Evolutionary conservation across 139 green algal species (phyloP).

Genomic region (Trebouxia sp.): DNA sequence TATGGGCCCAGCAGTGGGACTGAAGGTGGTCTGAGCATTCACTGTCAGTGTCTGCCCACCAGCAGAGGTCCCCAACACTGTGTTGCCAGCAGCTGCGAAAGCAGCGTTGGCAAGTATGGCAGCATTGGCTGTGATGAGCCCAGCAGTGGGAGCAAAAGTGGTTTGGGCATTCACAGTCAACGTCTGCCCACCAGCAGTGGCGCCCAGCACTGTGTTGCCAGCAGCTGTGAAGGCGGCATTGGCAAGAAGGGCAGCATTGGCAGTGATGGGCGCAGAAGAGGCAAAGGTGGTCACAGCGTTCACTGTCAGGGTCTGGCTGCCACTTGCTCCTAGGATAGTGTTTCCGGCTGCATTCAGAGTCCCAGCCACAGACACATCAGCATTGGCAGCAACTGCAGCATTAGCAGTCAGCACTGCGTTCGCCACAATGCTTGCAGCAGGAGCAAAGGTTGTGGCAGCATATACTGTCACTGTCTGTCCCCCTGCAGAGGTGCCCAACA

Average conservation of each 20-base stretch:
- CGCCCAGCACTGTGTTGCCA: slow-evolving; percentile 2
- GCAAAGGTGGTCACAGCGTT: slow-evolving; percentile 24
- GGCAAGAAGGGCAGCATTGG: background rate
- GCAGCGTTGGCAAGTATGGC: background rate
- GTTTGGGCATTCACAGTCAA: background rate
- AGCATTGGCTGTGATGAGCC: slow-evolving; percentile 5
- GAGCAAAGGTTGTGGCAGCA: too few species aligned
- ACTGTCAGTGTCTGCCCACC: background rate
- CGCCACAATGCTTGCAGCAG: too few species aligned
- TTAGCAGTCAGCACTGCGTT: too few species aligned
- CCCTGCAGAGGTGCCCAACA: background rate
- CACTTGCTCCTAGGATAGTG: background rate
- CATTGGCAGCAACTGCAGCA: too few species aligned
- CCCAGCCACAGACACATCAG: too few species aligned
- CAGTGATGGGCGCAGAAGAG: background rate
- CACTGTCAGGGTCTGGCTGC: slow-evolving; percentile 11
- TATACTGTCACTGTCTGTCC: too few species aligned
- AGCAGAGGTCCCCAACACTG: background rate
- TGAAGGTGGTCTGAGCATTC: slow-evolving; percentile 5
- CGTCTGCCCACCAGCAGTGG: background rate
- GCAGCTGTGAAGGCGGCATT: background rate
- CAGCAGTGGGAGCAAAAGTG: background rate
- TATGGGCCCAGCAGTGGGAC: background rate
- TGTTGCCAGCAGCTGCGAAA: background rate
- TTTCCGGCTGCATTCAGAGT: too few species aligned